Conservation (phyloP, 2,329 filamentous ascomycete species). For the Ceratocystis diversiconidia region DNA sequence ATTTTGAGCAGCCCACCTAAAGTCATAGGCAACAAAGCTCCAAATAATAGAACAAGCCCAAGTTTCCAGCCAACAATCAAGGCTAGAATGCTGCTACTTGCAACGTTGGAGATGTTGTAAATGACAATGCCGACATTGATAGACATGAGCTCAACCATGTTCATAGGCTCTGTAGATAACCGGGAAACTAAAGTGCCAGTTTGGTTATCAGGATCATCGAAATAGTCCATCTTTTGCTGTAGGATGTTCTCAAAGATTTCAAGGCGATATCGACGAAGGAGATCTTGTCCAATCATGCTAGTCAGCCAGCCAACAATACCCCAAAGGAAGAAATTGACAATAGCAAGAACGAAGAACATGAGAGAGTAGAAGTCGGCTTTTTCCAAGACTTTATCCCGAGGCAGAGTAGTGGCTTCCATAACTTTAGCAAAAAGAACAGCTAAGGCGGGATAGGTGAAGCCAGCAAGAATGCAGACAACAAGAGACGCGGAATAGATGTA, state of each 20-base stretch:
- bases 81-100: slow-evolving; percentile 33
- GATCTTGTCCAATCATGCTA: slow-evolving; percentile 27
- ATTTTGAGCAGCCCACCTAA: slow-evolving; percentile 35
- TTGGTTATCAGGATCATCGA: slow-evolving; percentile 28
- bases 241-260: slow-evolving; percentile 38
- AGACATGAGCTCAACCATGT: slow-evolving; percentile 36
- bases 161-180: slow-evolving; percentile 30
- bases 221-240: slow-evolving; percentile 39
- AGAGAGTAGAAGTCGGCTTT: slow-evolving; percentile 38
- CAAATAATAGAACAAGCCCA: slow-evolving; percentile 33
- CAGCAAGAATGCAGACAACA: slow-evolving; percentile 18
- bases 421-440: slow-evolving; percentile 30
- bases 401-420: slow-evolving; percentile 27
- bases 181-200: slow-evolving; percentile 29
- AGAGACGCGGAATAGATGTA: neutral
- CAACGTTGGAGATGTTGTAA: slow-evolving; percentile 32
- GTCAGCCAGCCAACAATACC: slow-evolving; percentile 26
- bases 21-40: slow-evolving; percentile 33
- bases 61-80: slow-evolving; percentile 37
- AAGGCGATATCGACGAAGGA: slow-evolving; percentile 26
- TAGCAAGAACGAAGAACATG: slow-evolving; percentile 42
- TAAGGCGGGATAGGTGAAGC: slow-evolving; percentile 30
- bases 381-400: slow-evolving; percentile 22
- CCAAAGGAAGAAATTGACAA: slow-evolving; percentile 33
- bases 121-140: slow-evolving; percentile 35